Evolutionary conservation across 2,329 filamentous ascomycete genomes (phyloP).

Genomic region (Trichoderma harzianum): DNA sequence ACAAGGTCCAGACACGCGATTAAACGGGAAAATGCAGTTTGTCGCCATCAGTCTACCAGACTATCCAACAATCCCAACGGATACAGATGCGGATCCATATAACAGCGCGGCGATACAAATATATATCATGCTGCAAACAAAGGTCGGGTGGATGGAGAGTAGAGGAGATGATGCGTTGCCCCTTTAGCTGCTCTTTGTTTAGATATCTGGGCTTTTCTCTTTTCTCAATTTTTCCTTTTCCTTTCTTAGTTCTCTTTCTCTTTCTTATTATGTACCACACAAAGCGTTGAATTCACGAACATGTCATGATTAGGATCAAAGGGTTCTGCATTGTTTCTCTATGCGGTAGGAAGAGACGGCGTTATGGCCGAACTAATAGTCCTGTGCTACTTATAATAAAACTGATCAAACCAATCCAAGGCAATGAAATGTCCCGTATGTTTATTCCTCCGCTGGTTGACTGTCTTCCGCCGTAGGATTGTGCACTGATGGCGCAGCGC

Average conservation of each 20-base stretch:
- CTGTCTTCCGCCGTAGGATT: constrained; percentile 29
- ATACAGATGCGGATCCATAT: not conserved
- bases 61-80: not conserved
- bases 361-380: not conserved
- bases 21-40: constrained; percentile 21
- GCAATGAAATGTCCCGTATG: not conserved
- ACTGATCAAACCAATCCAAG: not conserved
- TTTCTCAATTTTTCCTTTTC: not conserved
- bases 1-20: constrained; percentile 71
- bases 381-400: not conserved
- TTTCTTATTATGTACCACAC: not conserved
- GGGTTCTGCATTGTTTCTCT: not conserved
- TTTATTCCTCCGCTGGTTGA: constrained; percentile 22
- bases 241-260: not conserved
- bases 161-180: not conserved
- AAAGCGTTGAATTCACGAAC: not conserved
- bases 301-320: not conserved
- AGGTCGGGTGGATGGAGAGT: not conserved
- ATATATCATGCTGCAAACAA: not conserved
- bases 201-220: not conserved
- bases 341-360: not conserved
- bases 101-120: not conserved
- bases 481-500: constrained; percentile 45
- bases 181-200: not conserved
- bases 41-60: not conserved